Base-by-base conservation (phyloP, 495 filamentous ascomycete genomes). In the Penicillium pancosmium region DNA sequence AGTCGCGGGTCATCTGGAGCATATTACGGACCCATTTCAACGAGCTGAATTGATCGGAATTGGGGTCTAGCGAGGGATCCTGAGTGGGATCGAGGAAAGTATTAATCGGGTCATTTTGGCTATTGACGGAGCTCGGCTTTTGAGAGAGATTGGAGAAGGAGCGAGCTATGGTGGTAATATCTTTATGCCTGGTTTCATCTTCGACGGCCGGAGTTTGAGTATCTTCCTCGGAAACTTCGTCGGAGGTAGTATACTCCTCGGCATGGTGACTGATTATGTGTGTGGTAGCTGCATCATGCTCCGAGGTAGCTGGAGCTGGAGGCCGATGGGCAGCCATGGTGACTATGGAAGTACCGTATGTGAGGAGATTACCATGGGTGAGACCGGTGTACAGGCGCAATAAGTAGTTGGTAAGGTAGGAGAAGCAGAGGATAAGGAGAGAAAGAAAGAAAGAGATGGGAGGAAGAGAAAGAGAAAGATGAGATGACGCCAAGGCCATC, bases 21-120 rank as follows among this genome's bases (percentile, higher is more conserved):
- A 74, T 59, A 44, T 80, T 81, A 52, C 72, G 74, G 19, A 76
- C 74, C 79, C 79, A 83, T 69, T 76, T 72, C 51, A 70, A 73
- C 35, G 80, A 69, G 38, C 71, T 77, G 61, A 83, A 83, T 15
- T 71, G 44, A 19, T 66, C 70, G 2, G 72, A 76, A 27, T 64
- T 64, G 1, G 80, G 80, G 51, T 83, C 72, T 0, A 82, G 61
- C 40, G 76, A 69, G 6, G 79, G 73, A 49, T 80, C 68, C 11
- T 57, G 58, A n/a, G 66, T 64, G 7, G 74, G 54, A 33, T 77
- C 67, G 7, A 75, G 62, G 50, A 82, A 82, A 2, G 80, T 78
- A 43, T 82, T 81, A 23, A 66, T 64, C 9, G 71, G 74, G 13
- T 73, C 67, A 1, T 65, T 62, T 8, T 56, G 54, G 10, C 51